A percentile compares a stretch with the other conserved stretches of the same genome.
Conservation (phyloP, 805 yeast genomes). For the Cyberlindnera xishuangbannaensis region DNA sequence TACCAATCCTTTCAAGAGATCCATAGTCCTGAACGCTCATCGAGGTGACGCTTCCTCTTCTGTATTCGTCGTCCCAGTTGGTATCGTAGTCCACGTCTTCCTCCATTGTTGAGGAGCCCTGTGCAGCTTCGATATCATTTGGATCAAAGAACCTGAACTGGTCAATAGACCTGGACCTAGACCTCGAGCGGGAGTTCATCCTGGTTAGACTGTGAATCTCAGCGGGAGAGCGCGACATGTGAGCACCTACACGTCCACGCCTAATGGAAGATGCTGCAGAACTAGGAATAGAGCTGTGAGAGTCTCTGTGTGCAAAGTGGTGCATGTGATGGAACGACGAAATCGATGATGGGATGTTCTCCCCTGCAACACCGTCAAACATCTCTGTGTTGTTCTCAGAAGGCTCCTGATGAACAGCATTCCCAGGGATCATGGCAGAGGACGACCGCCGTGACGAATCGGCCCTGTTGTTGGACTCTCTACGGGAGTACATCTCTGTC, state of each 20-base stretch:
- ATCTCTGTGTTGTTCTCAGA: slow-evolving; percentile 61
- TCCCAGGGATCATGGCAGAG: too few relatives aligned
- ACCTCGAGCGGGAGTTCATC: slow-evolving; percentile 28
- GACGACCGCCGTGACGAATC: slow-evolving; percentile 13
- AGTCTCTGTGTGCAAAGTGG: slow-evolving; percentile 24
- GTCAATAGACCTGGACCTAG: slow-evolving; percentile 29
- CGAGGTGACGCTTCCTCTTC: slow-evolving; percentile 30
- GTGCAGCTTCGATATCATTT: slow-evolving; percentile 80
- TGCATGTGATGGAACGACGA: slow-evolving; percentile 72
- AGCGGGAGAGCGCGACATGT: slow-evolving; percentile 10
- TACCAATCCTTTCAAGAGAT: slow-evolving; percentile 18
- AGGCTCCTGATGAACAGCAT: slow-evolving; percentile 55
- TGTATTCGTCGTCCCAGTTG: slow-evolving; percentile 59
- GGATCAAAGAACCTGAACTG: slow-evolving; percentile 78
- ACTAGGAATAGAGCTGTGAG: slow-evolving; percentile 12
- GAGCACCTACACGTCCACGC: slow-evolving; percentile 18
- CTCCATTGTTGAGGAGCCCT: slow-evolving; percentile 77
- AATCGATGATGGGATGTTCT: slow-evolving; percentile 70
- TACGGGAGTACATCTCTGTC: not conserved
- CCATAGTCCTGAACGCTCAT: slow-evolving; percentile 21
- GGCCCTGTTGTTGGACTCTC: not conserved
- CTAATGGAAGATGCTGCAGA: slow-evolving; percentile 25
- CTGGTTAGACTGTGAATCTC: slow-evolving; percentile 19
- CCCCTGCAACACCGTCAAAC: slow-evolving; percentile 74
- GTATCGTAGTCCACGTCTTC: slow-evolving; percentile 66